Percentiles rank a stretch among this genome's conserved stretches.
Conservation (phyloP, 495 filamentous ascomycete species). For the Xylaria flabelliformis region DNA sequence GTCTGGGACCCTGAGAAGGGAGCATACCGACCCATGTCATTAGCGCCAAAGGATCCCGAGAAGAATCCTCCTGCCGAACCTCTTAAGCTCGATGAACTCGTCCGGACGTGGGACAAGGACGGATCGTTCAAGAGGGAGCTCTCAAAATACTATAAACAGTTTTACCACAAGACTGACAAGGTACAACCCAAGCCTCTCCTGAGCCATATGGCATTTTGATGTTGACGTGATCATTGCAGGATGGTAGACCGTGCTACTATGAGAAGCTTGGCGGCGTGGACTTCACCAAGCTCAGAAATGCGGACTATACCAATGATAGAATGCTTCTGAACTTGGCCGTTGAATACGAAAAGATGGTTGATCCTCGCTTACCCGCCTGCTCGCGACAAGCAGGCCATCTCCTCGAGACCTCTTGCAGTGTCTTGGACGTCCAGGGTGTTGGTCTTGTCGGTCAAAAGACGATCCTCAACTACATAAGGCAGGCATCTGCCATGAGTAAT, state of each 20-base stretch:
- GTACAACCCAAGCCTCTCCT: slow-evolving; percentile 50
- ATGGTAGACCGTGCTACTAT: slow-evolving; percentile 96
- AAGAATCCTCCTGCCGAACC: slow-evolving; percentile 34
- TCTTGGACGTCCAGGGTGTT: slow-evolving; percentile 96
- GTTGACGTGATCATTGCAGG: slow-evolving; percentile 56
- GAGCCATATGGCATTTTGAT: not conserved
- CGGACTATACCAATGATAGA: slow-evolving; percentile 88
- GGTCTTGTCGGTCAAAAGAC: slow-evolving; percentile 78
- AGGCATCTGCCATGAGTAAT: slow-evolving; percentile 73
- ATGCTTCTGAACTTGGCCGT: slow-evolving; percentile 95
- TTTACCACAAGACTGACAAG: slow-evolving; percentile 99
- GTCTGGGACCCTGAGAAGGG: slow-evolving; percentile 20
- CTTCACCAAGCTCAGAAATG: slow-evolving; percentile 80
- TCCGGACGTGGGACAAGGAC: slow-evolving; percentile 78
- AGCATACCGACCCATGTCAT: slow-evolving; percentile 21
- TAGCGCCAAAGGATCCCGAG: slow-evolving; percentile 35
- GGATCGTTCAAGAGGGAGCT: slow-evolving; percentile 80
- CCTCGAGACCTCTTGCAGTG: slow-evolving; percentile 95
- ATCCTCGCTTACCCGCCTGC: slow-evolving; percentile 93
- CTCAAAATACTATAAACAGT: slow-evolving; percentile 95
- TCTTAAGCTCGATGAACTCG: slow-evolving; percentile 79
- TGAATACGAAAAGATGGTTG: slow-evolving; percentile 94
- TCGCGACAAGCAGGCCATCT: slow-evolving; percentile 88
- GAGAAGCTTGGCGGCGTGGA: slow-evolving; percentile 96
- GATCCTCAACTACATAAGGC: slow-evolving; percentile 74